These are phyloP conservation scores for Glycyrrhiza uralensis DNA, from an alignment of 306 rosid species.

Conservation along the genomic window DNA sequence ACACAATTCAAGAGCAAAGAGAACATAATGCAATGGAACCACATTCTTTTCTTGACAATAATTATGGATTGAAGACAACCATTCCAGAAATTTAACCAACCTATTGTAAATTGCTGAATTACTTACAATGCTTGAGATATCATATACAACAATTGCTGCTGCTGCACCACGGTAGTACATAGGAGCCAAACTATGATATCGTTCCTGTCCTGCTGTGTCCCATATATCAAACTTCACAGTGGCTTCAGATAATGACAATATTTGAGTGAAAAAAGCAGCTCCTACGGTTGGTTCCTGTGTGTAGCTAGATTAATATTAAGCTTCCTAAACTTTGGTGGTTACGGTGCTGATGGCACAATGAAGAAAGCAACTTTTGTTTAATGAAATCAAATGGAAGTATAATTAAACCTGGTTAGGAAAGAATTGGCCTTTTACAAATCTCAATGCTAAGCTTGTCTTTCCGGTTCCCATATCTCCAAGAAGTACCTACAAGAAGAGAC, in stretches of 20 bases:
- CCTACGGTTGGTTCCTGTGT: slow-evolving; percentile 86
- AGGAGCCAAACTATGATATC: slow-evolving; percentile 90
- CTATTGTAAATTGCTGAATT: not conserved
- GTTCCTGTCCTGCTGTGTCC: slow-evolving; percentile 97
- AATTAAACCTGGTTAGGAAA: slow-evolving; percentile 66
- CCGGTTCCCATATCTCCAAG: slow-evolving; percentile 55
- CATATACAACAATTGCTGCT: slow-evolving; percentile 79
- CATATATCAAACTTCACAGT: slow-evolving; percentile 90
- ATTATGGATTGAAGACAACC: not conserved
- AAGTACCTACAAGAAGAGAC: slow-evolving; percentile 33
- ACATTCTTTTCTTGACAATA: not conserved
- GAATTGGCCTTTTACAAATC: slow-evolving; percentile 85
- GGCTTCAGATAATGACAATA: slow-evolving; percentile 72
- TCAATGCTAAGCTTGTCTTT: slow-evolving; percentile 59
- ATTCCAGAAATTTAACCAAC: too few species aligned
- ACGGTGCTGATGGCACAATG: not conserved
- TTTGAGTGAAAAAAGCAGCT: slow-evolving; percentile 91
- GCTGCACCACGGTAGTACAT: slow-evolving; percentile 97
- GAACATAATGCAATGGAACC: not conserved
- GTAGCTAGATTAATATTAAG: slow-evolving; percentile 1
- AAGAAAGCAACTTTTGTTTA: not conserved
- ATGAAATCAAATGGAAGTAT: not conserved
- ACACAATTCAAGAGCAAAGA: not conserved
- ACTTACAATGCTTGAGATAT: slow-evolving; percentile 61
- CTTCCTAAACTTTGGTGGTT: not conserved